Evolutionary conservation across 139 green algal species (phyloP).

Genomic region (Chlamydomonas sp.): DNA sequence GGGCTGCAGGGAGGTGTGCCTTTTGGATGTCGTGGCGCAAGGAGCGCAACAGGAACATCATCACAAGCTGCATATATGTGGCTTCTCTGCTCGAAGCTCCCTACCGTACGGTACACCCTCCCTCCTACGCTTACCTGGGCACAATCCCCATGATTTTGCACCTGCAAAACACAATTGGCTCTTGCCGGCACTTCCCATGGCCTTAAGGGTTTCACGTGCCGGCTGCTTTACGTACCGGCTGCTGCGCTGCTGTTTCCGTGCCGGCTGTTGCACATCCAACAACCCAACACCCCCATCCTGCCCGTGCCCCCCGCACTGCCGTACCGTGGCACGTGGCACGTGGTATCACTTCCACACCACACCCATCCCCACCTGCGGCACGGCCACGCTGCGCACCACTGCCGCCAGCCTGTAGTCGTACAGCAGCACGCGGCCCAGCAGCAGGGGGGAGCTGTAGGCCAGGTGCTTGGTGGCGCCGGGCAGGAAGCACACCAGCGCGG

Average conservation of each 20-base stretch:
- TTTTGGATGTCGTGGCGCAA: too few species aligned
- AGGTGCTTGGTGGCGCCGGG: slow-evolving; percentile 39
- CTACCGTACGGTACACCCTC: too few species aligned
- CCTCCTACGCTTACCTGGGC: too few species aligned
- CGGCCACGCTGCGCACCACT: slow-evolving; percentile 30
- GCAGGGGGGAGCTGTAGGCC: slow-evolving; percentile 43
- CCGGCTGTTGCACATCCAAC: neutral
- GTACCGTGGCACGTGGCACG: neutral
- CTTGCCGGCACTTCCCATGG: too few species aligned
- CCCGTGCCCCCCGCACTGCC: neutral
- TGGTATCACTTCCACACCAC: neutral
- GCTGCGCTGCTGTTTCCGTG: neutral
- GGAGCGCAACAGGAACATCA: too few species aligned
- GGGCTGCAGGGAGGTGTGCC: too few species aligned
- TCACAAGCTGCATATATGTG: too few species aligned
- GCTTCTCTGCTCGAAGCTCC: too few species aligned
- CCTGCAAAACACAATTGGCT: too few species aligned
- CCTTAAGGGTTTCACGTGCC: neutral
- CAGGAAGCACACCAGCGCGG: slow-evolving; percentile 43
- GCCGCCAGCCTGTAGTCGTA: slow-evolving; percentile 50
- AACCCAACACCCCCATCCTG: neutral
- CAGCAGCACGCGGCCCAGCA: slow-evolving; percentile 48
- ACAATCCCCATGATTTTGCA: too few species aligned
- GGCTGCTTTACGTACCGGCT: neutral
- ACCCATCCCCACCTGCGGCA: slow-evolving; percentile 27